Conservation (phyloP, 169 alveolate species). For the Plasmodium fragile region DNA sequence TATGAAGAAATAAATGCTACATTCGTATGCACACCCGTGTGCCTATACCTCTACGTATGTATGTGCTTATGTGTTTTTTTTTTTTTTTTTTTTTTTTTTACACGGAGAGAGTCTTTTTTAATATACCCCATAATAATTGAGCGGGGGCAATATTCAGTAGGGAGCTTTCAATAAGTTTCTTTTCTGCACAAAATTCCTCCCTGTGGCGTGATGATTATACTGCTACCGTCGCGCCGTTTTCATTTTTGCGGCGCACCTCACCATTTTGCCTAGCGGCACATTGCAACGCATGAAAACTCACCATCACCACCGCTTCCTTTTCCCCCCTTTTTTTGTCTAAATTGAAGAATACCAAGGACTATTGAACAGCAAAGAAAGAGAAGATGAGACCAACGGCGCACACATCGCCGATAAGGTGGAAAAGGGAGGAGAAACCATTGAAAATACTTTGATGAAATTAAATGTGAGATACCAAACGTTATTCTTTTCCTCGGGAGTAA, state of each 20-base stretch:
- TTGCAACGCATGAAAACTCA: background rate
- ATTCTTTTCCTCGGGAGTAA: slow-evolving; percentile 89
- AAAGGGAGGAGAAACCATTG: slow-evolving; percentile 92
- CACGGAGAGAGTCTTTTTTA: background rate
- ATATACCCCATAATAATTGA: background rate
- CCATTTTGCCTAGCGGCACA: background rate
- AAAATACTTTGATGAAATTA: slow-evolving; percentile 89
- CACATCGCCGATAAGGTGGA: slow-evolving; percentile 82
- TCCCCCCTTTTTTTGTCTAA: background rate
- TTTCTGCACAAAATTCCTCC: background rate
- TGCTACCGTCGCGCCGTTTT: background rate
- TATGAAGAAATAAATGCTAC: slow-evolving; percentile 4
- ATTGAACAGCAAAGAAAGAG: slow-evolving; percentile 57
- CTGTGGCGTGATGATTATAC: background rate
- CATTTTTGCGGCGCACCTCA: background rate
- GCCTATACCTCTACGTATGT: background rate
- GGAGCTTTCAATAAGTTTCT: background rate
- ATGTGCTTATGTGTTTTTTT: background rate
- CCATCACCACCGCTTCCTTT: background rate
- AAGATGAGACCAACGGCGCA: slow-evolving; percentile 65
- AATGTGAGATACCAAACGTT: slow-evolving; percentile 91
- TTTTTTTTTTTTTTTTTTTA: background rate
- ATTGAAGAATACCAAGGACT: slow-evolving; percentile 61
- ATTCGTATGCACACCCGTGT: background rate
- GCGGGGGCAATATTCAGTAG: background rate